These are phyloP conservation scores for Mortierella alpina DNA, from an alignment of 192 early-diverging fungal species.

Conservation along the genomic window DNA sequence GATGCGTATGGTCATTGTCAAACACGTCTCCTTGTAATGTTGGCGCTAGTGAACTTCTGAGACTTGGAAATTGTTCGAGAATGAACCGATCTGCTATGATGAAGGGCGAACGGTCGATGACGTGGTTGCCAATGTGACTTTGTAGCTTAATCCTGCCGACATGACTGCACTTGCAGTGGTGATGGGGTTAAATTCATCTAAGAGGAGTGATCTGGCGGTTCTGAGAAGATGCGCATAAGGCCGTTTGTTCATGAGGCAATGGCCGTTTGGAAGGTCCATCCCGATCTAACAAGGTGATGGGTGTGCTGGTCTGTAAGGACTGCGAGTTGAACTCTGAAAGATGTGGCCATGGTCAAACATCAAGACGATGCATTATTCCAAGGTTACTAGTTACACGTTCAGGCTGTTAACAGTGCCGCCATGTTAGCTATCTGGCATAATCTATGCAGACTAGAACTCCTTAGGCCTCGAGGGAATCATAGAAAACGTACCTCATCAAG, in stretches of 20 bases:
- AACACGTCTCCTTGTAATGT: background rate
- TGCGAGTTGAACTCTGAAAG: conserved; percentile 19
- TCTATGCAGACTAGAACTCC: too few species aligned
- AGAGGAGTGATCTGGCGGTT: background rate
- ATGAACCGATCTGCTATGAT: conserved; percentile 13
- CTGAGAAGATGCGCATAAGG: conserved; percentile 15
- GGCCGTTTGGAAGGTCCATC: background rate
- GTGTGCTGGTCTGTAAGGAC: conserved; percentile 41
- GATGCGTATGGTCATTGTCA: too few species aligned
- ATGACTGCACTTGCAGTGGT: conserved; percentile 22
- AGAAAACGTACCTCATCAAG: too few species aligned
- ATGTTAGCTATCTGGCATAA: too few species aligned
- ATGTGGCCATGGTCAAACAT: conserved; percentile 3
- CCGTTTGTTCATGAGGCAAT: conserved; percentile 9
- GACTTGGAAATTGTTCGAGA: conserved; percentile 7
- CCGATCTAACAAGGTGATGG: conserved; percentile 14
- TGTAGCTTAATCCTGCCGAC: too few species aligned
- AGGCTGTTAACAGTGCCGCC: background rate
- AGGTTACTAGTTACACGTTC: conserved; percentile 20
- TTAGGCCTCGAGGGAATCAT: too few species aligned
- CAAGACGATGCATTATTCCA: conserved; percentile 5
- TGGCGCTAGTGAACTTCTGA: conserved; percentile 23
- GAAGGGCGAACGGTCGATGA: background rate
- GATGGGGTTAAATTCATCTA: conserved; percentile 23
- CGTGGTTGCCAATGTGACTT: background rate